Evolutionary conservation across 306 rosid species (phyloP), one percentile per base, ranked within the genome.

Genomic region (Inga leiocalycina): DNA sequence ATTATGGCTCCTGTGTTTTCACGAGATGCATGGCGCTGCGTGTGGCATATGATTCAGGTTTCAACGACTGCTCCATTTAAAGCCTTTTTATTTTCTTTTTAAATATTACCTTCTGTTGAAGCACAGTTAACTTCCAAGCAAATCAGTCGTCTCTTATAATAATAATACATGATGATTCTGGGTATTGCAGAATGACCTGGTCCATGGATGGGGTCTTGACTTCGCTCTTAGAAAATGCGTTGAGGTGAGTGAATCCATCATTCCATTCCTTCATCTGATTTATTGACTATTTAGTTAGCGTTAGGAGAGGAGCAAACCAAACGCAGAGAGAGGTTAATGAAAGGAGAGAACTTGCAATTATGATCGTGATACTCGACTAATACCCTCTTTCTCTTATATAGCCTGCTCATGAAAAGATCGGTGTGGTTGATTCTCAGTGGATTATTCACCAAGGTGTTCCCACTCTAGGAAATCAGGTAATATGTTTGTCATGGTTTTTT

Each of bases 1-100:
- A 96, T 96, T 80, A 96, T 96, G 99, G 99, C 99, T 79, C 98
- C 99, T 1, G 99, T 96, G 71, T 96, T 96, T 83, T 96, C 99
- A 8, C 94, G 99, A 74, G 91, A 90, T 82, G 99, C 99, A 48
- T 96, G 99, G 99, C 98, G 97, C 65, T 96, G 99, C 79, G 98
- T 96, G 85, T 96, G 99, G 99, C 89, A 96, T 86, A 88, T 96
- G 99, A 87, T 96, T 82, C 99, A 96, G 97, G 99, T 93, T 84
- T 72, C 19, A 35, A 74, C 24, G 77, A 12, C 12, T 30, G 68
- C 74, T 64, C 14, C 41, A 62, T 13, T 13, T 52, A 54, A 43
- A 57, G 59, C 39, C 76, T 17, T 43, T 30, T 52, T 17, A 46
- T 48, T 7, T 34, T 73, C 34, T 30, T 15, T 9, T 10, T 34